Evolutionary conservation across 257 asterid genomes (phyloP), one percentile per base, ranked within the genome.

Genomic region (Capsicum rhomboideum): DNA sequence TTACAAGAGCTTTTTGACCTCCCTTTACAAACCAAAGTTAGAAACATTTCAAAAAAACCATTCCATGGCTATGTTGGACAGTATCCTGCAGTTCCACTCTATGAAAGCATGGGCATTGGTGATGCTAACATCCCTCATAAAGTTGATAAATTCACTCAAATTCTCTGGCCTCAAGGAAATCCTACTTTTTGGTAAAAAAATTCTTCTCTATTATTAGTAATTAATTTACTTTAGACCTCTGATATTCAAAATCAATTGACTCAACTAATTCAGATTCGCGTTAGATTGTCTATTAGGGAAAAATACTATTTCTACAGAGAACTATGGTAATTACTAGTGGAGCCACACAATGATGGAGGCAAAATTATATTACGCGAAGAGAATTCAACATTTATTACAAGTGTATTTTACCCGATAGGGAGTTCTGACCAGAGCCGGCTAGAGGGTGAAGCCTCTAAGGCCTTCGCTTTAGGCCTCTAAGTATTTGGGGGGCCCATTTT

Each of bases 51-150:
- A 31, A 85, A 83, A 80, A 93, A 89, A 63, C 93, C 92, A 29
- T 90, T 84, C 84, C 94, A 89, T 78, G 97, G 95, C 28, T 93
- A 93, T 37, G 88, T 92, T 23, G 97, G 97, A 21, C 95, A 91
- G 31, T 82, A 87, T 69, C 78, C 92, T 0, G 23, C 58, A 23
- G 90, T 90, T 31, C 95, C 94, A 4, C 90, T 93, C 29, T 93
- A 89, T 68, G 95, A 93, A 50, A 92, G 97, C 87, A 58, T 93
- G 90, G 97, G 95, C 1, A 88, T 93, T 55, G 87, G 78, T 9
- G 91, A 91, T 56, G 91, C 88, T 2, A 85, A 87, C 4, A 67
- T 83, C 8, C 79, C 61, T 3, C 89, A 78, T 10, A 84, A 84
- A 31, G 80, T 88, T 44, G 84, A 88, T 59, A 46, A 54, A 64